A percentile compares a stretch with the other conserved stretches of the same genome.
These are phyloP conservation scores for Eutrema heterophyllum DNA, from an alignment of 345 rosid genomes.

Conservation along the genomic window DNA sequence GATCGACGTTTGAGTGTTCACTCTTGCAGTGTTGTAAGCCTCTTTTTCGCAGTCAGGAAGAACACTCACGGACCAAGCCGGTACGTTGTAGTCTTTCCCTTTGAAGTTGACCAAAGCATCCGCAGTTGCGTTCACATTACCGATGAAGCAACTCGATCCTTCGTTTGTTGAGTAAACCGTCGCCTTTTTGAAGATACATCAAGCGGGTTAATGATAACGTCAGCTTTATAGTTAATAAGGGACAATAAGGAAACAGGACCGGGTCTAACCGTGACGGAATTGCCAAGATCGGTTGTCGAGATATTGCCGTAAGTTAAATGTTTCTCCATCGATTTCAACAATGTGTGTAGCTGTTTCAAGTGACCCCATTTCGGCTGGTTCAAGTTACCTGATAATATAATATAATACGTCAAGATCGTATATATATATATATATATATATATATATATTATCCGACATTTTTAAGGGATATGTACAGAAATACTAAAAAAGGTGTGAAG, in stretches of 20 bases:
- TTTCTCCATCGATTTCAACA: conserved; percentile 49
- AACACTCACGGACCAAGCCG: conserved; percentile 72
- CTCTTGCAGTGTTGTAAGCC: conserved; percentile 64
- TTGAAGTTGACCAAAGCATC: conserved; percentile 46
- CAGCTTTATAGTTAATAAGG: background rate
- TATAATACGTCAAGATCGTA: background rate
- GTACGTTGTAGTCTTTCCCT: conserved; percentile 41
- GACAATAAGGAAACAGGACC: background rate
- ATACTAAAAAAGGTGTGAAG: background rate
- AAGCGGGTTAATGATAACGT: background rate
- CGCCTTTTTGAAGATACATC: conserved; percentile 29
- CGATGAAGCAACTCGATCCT: conserved; percentile 50
- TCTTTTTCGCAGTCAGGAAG: conserved; percentile 58
- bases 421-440: too few relatives aligned
- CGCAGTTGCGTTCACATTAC: conserved; percentile 36
- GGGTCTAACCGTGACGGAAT: conserved; percentile 35
- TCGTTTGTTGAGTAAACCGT: conserved; percentile 38
- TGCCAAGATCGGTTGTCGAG: conserved; percentile 34
- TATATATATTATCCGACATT: background rate
- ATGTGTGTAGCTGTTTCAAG: conserved; percentile 56
- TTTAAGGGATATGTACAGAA: background rate
- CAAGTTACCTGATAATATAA: conserved; percentile 38
- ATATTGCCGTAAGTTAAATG: conserved; percentile 50
- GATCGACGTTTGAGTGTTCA: conserved; percentile 49
- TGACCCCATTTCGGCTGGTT: conserved; percentile 87